A percentile compares a stretch with the other conserved stretches of the same genome.
phyloP scores from a whole-genome alignment of 2,329 filamentous ascomycete genomes.

The Alternaria ventricosa region DNA sequence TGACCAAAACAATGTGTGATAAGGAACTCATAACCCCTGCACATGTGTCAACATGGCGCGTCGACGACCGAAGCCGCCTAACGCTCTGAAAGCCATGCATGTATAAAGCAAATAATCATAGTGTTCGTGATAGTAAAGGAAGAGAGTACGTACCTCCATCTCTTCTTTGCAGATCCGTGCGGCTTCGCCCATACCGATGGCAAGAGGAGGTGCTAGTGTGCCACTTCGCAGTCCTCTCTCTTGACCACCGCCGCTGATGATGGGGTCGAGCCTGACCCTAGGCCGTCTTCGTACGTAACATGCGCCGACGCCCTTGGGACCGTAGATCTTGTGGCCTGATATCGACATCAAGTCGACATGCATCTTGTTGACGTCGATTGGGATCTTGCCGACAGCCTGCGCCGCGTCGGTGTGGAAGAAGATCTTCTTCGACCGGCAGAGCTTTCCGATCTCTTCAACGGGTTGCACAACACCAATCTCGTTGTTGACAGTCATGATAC shows the following conservation, averaged over 20 bases:
- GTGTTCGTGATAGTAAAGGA: conserved; percentile 31
- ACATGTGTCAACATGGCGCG: conserved; percentile 61
- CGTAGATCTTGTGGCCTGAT: conserved; percentile 98
- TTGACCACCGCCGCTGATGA: conserved; percentile 95
- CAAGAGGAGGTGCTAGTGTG: conserved; percentile 85
- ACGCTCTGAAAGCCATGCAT: conserved; percentile 88
- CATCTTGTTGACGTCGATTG: conserved; percentile 95
- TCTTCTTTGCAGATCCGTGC: conserved; percentile 91
- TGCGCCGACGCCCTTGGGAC: conserved; percentile 94
- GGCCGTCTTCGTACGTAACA: conserved; percentile 94
- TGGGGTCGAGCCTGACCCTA: conserved; percentile 89
- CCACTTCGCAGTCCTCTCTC: conserved; percentile 94
- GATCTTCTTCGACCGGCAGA: conserved; percentile 89
- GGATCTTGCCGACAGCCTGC: conserved; percentile 98
- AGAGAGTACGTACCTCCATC: conserved; percentile 73
- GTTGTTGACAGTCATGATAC: conserved; percentile 99
- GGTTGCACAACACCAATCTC: conserved; percentile 99
- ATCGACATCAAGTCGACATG: conserved; percentile 99
- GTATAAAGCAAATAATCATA: conserved; percentile 83
- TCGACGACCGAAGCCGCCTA: conserved; percentile 38
- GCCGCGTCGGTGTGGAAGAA: conserved; percentile 98
- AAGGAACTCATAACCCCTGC: conserved; percentile 67
- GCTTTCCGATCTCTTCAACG: conserved; percentile 86
- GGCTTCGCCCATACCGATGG: conserved; percentile 94
- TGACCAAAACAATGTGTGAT: neutral